A percentile compares a stretch with the other conserved stretches of the same genome.
Conservation (phyloP, 2,329 filamentous ascomycete species). For the Ceratocystis albifundus region DNA sequence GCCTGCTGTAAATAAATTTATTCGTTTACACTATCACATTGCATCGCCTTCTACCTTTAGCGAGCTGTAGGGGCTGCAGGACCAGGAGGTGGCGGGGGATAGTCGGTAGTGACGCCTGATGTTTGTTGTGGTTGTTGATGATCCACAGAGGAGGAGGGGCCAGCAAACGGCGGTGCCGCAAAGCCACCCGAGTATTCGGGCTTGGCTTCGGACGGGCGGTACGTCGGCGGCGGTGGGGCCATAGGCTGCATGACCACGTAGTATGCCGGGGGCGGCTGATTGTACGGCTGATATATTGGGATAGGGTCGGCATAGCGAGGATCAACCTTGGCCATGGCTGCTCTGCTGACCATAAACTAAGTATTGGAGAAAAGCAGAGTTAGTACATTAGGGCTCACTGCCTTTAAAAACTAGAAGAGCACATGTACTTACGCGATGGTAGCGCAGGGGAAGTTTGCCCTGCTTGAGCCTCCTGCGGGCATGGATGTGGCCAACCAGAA, state of each 20-base stretch:
- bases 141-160: conserved; percentile 22
- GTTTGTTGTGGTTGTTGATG: conserved; percentile 5
- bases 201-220: conserved; percentile 43
- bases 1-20: conserved; percentile 2
- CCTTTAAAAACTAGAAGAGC: background rate
- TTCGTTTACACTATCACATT: background rate
- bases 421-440: conserved; percentile 50
- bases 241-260: conserved; percentile 42
- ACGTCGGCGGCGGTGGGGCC: conserved; percentile 47
- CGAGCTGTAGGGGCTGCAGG: background rate
- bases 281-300: conserved; percentile 29
- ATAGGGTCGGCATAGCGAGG: conserved; percentile 39
- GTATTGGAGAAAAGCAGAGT: background rate
- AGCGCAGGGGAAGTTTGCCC: conserved; percentile 53
- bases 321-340: conserved; percentile 37
- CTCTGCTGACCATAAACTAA: conserved; percentile 43
- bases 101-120: conserved; percentile 1
- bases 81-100: conserved; percentile 22
- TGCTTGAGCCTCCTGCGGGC: conserved; percentile 54
- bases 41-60: background rate
- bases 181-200: conserved; percentile 40
- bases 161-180: conserved; percentile 28
- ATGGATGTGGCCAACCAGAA: conserved; percentile 58
- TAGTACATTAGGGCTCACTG: background rate
- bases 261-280: conserved; percentile 28